Evolutionary conservation across 208 protist species (phyloP).

Genomic region (Leishmania gerbilli): DNA sequence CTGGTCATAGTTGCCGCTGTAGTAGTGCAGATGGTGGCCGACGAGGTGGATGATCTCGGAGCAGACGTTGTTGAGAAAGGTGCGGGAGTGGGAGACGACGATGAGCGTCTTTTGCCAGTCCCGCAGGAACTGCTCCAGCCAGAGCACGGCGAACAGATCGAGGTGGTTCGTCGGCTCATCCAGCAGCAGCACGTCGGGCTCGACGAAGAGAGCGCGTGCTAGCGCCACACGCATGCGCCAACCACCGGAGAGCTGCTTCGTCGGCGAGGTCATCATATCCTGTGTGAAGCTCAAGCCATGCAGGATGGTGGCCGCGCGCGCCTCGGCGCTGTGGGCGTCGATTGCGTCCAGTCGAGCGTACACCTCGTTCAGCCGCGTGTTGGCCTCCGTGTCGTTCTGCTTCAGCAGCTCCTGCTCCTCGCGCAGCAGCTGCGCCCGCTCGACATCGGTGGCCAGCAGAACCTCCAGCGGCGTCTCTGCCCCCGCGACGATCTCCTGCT

Average conservation of each 20-base stretch:
- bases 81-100: constrained; percentile 97
- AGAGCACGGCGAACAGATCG: constrained; percentile 97
- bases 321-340: constrained; percentile 94
- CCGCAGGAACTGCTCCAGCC: constrained; percentile 97
- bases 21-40: constrained; percentile 87
- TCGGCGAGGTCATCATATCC: constrained; percentile 93
- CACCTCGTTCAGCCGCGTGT: constrained; percentile 90
- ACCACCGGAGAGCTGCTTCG: constrained; percentile 91
- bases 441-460: constrained; percentile 91
- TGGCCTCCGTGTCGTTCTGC: constrained; percentile 73
- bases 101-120: constrained; percentile 96
- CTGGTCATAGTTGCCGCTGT: constrained; percentile 95
- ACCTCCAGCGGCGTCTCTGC: constrained; percentile 86
- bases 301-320: constrained; percentile 86
- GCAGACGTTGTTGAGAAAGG: constrained; percentile 97
- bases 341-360: constrained; percentile 96
- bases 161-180: constrained; percentile 99
- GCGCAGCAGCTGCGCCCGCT: constrained; percentile 88
- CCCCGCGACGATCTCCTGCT: constrained; percentile 96
- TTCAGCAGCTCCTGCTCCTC: constrained; percentile 94
- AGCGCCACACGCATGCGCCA: constrained; percentile 98
- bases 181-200: constrained; percentile 95
- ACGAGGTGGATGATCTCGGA: constrained; percentile 94
- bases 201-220: constrained; percentile 96
- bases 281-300: constrained; percentile 95